These are phyloP conservation scores for Tolypocladium pustulatum DNA, from an alignment of 2,329 filamentous ascomycete genomes.

Conservation along the genomic window DNA sequence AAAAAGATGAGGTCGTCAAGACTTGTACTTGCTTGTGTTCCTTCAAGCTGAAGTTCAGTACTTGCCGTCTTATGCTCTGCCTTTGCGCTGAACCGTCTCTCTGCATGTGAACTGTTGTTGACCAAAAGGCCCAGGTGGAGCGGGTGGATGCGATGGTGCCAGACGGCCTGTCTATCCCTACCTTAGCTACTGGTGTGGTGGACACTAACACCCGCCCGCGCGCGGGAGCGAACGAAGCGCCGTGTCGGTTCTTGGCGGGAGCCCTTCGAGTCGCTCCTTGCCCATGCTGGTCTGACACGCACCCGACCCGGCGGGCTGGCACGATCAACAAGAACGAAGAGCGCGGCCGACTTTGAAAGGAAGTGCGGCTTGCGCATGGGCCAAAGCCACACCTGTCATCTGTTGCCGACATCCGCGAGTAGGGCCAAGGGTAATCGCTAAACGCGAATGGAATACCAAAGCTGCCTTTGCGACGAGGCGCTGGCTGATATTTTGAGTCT, in stretches of 20 bases:
- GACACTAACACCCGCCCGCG: background rate
- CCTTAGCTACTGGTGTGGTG: background rate
- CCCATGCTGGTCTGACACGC: background rate
- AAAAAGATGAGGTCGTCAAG: background rate
- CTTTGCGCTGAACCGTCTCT: background rate
- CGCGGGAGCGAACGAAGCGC: background rate
- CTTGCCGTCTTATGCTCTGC: background rate
- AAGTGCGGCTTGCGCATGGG: background rate
- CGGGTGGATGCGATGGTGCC: background rate
- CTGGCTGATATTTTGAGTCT: background rate
- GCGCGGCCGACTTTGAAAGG: background rate
- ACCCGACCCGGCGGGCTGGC: constrained; percentile 2
- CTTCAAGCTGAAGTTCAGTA: background rate
- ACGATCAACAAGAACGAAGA: background rate
- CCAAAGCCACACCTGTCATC: background rate
- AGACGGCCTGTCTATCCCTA: background rate
- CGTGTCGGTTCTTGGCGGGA: background rate
- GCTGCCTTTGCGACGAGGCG: background rate
- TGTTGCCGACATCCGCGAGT: background rate
- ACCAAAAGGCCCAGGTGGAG: background rate
- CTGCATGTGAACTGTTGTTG: background rate
- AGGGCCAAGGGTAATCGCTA: background rate
- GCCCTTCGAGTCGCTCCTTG: background rate
- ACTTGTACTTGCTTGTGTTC: background rate
- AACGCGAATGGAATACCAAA: background rate